A percentile compares a stretch with the other conserved stretches of the same genome.
phyloP scores from a whole-genome alignment of 495 filamentous ascomycete species.

The Penicillium ochrochloron region DNA sequence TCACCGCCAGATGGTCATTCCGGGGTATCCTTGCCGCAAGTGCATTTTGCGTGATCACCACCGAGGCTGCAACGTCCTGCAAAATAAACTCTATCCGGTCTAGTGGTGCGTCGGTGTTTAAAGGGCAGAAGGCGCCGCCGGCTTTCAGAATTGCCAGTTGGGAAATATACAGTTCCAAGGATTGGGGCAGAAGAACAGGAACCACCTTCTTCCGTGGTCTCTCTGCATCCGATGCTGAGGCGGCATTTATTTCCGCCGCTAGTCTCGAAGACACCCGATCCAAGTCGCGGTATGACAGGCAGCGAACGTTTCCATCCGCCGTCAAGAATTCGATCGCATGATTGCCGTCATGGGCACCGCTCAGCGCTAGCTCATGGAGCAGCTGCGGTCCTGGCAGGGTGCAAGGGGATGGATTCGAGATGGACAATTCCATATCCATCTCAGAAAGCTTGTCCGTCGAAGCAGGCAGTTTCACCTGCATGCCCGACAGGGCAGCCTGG shows the following conservation, averaged over 20 bases:
- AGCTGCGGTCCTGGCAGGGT: constrained; percentile 61
- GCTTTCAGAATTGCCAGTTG: constrained; percentile 74
- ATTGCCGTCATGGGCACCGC: constrained; percentile 22
- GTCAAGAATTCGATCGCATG: constrained; percentile 65
- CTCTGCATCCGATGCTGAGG: constrained; percentile 22
- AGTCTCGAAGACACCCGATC: constrained; percentile 58
- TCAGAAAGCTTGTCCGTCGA: constrained; percentile 23
- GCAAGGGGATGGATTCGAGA: constrained; percentile 63
- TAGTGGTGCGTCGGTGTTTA: constrained; percentile 70
- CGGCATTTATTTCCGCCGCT: constrained; percentile 49
- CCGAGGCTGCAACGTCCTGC: constrained; percentile 62
- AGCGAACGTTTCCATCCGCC: constrained; percentile 44
- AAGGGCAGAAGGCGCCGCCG: constrained; percentile 79
- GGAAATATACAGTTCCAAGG: constrained; percentile 69
- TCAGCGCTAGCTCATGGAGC: constrained; percentile 65
- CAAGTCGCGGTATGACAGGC: constrained; percentile 62
- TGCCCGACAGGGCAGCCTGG: constrained; percentile 22
- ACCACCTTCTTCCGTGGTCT: constrained; percentile 49
- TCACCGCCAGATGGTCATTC: constrained; percentile 21
- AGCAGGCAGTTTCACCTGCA: constrained; percentile 19
- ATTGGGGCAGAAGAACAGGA: constrained; percentile 74
- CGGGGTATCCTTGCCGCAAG: constrained; percentile 27
- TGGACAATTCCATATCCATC: constrained; percentile 47
- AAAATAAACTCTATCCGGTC: constrained; percentile 77
- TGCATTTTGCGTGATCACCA: constrained; percentile 55